Evolutionary conservation across 2,329 filamentous ascomycete species (phyloP).

Genomic region (Stachybotrys chlorohalonatus): DNA sequence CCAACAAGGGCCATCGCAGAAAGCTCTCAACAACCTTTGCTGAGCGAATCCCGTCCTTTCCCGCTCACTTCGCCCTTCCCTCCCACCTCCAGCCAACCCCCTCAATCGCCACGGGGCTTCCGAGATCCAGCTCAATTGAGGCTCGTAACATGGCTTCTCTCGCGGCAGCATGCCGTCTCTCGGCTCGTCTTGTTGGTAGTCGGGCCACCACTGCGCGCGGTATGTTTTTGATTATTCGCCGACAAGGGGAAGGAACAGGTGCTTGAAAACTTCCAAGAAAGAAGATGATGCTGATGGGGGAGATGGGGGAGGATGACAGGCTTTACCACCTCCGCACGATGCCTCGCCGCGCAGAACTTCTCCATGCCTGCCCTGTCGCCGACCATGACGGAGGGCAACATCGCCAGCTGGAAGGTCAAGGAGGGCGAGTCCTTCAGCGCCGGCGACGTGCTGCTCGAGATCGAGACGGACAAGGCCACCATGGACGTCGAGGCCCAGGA

Average conservation of each 20-base stretch:
- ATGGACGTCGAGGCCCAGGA: slow-evolving; percentile 95
- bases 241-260: background rate
- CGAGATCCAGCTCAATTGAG: slow-evolving; percentile 13
- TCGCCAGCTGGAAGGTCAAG: slow-evolving; percentile 76
- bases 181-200: slow-evolving; percentile 45
- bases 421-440: slow-evolving; percentile 76
- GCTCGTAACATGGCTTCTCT: slow-evolving; percentile 53
- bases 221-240: slow-evolving; percentile 24
- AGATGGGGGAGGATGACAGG: slow-evolving; percentile 31
- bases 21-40: slow-evolving; percentile 13
- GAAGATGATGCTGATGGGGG: no score
- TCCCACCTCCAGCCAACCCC: background rate
- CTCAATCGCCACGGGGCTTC: slow-evolving; percentile 10
- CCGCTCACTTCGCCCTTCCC: slow-evolving; percentile 4
- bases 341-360: slow-evolving; percentile 73
- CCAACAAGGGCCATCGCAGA: slow-evolving; percentile 20
- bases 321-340: slow-evolving; percentile 52
- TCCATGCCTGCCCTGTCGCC: slow-evolving; percentile 86
- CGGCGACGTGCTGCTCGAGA: slow-evolving; percentile 82
- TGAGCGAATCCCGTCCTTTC: slow-evolving; percentile 11
- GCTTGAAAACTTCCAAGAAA: no score
- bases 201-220: slow-evolving; percentile 46
- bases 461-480: slow-evolving; percentile 88
- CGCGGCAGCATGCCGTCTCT: slow-evolving; percentile 53
- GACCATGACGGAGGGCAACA: slow-evolving; percentile 91